Base-by-base conservation (phyloP, 345 rosid species). In the Rubroshorea leprosula region DNA sequence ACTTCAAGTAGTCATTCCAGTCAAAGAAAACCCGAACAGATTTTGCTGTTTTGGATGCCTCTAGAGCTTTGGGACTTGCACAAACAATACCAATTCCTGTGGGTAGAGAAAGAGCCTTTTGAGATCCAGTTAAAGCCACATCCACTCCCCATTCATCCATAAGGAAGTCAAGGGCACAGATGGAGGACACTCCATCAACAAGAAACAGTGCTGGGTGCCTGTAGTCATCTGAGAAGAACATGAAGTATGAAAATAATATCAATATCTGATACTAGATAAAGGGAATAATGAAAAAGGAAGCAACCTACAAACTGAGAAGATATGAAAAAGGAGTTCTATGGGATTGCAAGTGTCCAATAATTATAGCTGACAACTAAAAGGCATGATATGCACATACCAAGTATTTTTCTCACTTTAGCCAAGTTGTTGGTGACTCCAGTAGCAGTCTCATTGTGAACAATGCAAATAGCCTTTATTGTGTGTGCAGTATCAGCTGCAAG, bases 61-160 rank as follows among this genome's bases (percentile, higher is more conserved):
- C 96, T 7, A 93, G 70, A 21, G 99, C 99, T 72, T 85, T 93
- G 27, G 97, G 92, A 78, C 99, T 87, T 23, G 97, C 97, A 53
- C 97, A 89, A 59, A 93, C 85, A 41, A 93, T 76, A 7, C 99
- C 97, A 51, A 93, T 76, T 0, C 99, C 99, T 44, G 99, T 93
- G 5, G 99, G 99, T 47, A 93, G 99, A 44, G 99, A 93, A 16
- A 93, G 91, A 38, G 99, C 99, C 74, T 93, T 93, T 68, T 93
- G 99, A 11, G 99, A 93, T 6, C 99, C 99, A 1, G 99, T 93
- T 70, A 93, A 72, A 59, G 99, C 97, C 54, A 93, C 97, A 22
- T 93, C 97, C 3, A 93, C 72, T 56, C 99, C 98, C 98, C 98
- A 91, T 71, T 91, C 98, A 55, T 91, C 98, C 98, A 91, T 87